Conservation (phyloP, 2,329 filamentous ascomycete species). For the Fusarium bulbicola region DNA sequence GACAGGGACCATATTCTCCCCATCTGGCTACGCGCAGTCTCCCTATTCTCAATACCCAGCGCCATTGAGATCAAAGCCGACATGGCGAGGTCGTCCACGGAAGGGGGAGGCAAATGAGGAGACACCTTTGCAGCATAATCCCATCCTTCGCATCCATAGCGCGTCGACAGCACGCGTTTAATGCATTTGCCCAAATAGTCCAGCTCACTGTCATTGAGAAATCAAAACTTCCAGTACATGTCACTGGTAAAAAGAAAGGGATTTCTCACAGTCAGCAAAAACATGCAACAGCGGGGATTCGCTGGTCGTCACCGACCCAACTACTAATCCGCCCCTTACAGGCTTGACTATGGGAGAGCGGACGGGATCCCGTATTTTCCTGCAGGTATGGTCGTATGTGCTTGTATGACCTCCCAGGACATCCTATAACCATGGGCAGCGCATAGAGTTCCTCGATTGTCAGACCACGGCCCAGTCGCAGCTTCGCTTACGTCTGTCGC, state of each 20-base stretch:
- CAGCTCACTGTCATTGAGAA: background rate
- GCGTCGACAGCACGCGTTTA: too few relatives aligned
- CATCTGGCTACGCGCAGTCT: background rate
- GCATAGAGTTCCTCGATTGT: fast-evolving
- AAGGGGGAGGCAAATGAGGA: background rate
- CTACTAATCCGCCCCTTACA: background rate
- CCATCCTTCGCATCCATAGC: background rate
- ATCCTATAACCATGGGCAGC: fast-evolving
- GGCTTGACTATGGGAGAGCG: background rate
- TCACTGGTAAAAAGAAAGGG: background rate
- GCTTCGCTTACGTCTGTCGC: background rate
- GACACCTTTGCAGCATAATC: fast-evolving
- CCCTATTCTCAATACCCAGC: background rate
- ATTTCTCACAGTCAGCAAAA: fast-evolving
- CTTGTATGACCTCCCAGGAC: fast-evolving
- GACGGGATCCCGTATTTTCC: background rate
- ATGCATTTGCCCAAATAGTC: too few relatives aligned
- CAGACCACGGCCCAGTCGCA: fast-evolving
- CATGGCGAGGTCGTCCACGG: fast-evolving
- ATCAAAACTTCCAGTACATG: background rate
- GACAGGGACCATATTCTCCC: background rate
- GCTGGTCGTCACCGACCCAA: background rate
- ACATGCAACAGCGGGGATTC: background rate
- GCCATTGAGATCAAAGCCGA: background rate
- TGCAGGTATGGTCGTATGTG: background rate